These are phyloP conservation scores for Colletotrichum sublineola DNA, from an alignment of 2,329 filamentous ascomycete genomes.

Conservation along the genomic window DNA sequence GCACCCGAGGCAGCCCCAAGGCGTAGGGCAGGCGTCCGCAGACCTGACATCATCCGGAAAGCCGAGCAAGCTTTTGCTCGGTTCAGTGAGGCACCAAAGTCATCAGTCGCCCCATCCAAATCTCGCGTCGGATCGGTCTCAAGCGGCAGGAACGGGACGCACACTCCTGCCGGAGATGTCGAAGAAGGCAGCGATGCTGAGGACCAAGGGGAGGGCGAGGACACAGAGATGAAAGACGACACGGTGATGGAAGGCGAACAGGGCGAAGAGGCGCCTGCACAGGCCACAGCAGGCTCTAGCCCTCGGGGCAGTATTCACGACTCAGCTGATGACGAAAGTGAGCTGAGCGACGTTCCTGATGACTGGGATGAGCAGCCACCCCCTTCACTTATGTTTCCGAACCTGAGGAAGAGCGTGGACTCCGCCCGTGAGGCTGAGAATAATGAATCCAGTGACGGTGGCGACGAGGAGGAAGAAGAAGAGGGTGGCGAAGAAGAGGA, in stretches of 20 bases:
- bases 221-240: slow-evolving; percentile 46
- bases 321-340: slow-evolving; percentile 77
- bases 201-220: slow-evolving; percentile 50
- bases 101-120: slow-evolving; percentile 53
- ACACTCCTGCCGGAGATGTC: slow-evolving; percentile 52
- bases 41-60: slow-evolving; percentile 71
- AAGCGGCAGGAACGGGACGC: slow-evolving; percentile 61
- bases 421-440: slow-evolving; percentile 27
- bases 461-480: slow-evolving; percentile 45
- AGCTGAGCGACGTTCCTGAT: slow-evolving; percentile 73
- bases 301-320: slow-evolving; percentile 72
- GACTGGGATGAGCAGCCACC: slow-evolving; percentile 71
- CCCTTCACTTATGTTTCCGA: slow-evolving; percentile 66
- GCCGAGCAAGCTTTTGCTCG: slow-evolving; percentile 70
- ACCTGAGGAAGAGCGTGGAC: slow-evolving; percentile 57
- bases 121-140: slow-evolving; percentile 65
- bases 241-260: slow-evolving; percentile 41
- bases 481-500: slow-evolving; percentile 38
- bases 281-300: slow-evolving; percentile 57
- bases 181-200: slow-evolving; percentile 53
- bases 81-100: slow-evolving; percentile 63
- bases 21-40: slow-evolving; percentile 61
- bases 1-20: slow-evolving; percentile 56
- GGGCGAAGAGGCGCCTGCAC: slow-evolving; percentile 47
- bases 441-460: slow-evolving; percentile 44